Evolutionary conservation across 176 grass and related monocot species (phyloP).

Genomic region (Triticum aestivum): IWGSC_CS_RefSeq_v2.1 NC_057797.1:732066862-732067361

Average conservation of each 20-base stretch:
- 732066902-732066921: not conserved
- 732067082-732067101: constrained; percentile 78
- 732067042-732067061: constrained; percentile 96
- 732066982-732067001: constrained; percentile 64
- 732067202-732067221: constrained; percentile 92
- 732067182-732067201: constrained; percentile 84
- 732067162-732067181: not conserved
- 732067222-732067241: constrained; percentile 74
- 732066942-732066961: constrained; percentile 55
- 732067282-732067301: constrained; percentile 63
- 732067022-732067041: constrained; percentile 88
- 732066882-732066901: constrained; percentile 29
- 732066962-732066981: constrained; percentile 71
- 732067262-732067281: constrained; percentile 62
- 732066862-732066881: not conserved
- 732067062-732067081: constrained; percentile 85
- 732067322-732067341: not conserved
- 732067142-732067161: not conserved
- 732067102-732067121: not conserved
- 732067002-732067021: constrained; percentile 54
- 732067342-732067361: not conserved
- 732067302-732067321: constrained; percentile 3
- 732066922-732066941: constrained; percentile 23
- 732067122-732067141: not conserved
- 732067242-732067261: constrained; percentile 59